A percentile compares a stretch with the other conserved stretches of the same genome.
Conservation (phyloP, 768 basidiomycete species). For the Macrolepiota albuminosa region DNA sequence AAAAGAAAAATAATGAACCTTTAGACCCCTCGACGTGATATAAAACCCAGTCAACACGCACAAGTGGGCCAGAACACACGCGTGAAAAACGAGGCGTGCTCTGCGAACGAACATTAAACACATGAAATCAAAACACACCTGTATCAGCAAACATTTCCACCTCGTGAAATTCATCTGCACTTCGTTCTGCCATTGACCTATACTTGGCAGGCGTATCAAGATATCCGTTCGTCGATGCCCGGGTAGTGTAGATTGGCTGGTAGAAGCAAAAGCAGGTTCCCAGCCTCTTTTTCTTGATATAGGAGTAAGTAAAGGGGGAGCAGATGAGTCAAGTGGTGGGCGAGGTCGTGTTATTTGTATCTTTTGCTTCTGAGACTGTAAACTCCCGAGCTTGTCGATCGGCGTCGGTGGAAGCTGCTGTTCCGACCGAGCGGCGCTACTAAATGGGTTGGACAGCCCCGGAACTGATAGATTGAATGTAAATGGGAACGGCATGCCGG, state of each 20-base stretch:
- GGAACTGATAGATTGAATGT: slow-evolving; percentile 67
- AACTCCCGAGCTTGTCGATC: slow-evolving; percentile 11
- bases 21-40: not conserved
- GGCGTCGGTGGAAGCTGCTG: slow-evolving; percentile 15
- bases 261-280: slow-evolving; percentile 59
- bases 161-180: slow-evolving; percentile 18
- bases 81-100: slow-evolving; percentile 6
- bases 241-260: slow-evolving; percentile 46
- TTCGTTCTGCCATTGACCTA: slow-evolving; percentile 30
- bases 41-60: slow-evolving; percentile 10
- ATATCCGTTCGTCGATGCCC: slow-evolving; percentile 57
- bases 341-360: slow-evolving; percentile 18
- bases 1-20: slow-evolving; percentile 1
- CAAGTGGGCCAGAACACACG: not conserved
- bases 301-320: slow-evolving; percentile 19
- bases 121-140: slow-evolving; percentile 11
- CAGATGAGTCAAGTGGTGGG: slow-evolving; percentile 13
- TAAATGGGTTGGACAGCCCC: slow-evolving; percentile 63
- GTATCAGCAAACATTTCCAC: slow-evolving; percentile 17
- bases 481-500: slow-evolving; percentile 57
- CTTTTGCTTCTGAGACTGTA: slow-evolving; percentile 13
- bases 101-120: not conserved
- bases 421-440: slow-evolving; percentile 11
- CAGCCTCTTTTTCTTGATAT: slow-evolving; percentile 45
- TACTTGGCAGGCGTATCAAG: slow-evolving; percentile 68